A percentile compares a stretch with the other conserved stretches of the same genome.
Evolutionary conservation across 139 green algal species (phyloP).

Genomic region (Eudorina sp.): DNA sequence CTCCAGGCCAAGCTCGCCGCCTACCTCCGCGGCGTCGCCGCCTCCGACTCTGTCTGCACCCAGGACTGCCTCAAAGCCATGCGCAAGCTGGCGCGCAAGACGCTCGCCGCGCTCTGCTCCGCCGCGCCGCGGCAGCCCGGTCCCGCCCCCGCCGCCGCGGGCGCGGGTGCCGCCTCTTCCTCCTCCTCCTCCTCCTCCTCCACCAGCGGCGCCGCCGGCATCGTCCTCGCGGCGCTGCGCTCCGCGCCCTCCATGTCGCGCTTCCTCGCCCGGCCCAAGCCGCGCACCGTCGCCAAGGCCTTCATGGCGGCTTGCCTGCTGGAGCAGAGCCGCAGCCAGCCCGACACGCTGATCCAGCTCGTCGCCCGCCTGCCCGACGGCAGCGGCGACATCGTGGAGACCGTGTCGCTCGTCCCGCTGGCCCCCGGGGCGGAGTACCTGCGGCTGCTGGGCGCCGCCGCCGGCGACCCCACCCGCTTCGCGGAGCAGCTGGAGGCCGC

Average conservation of each 20-base stretch:
- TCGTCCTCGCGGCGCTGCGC: neutral
- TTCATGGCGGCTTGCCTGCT: constrained; percentile 54
- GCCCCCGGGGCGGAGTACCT: constrained; percentile 46
- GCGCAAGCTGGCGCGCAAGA: constrained; percentile 37
- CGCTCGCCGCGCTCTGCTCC: neutral
- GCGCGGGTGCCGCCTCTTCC: neutral
- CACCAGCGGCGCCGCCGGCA: neutral
- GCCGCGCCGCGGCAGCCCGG: neutral
- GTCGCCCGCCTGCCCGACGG: constrained; percentile 21
- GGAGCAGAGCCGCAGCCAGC: constrained; percentile 28
- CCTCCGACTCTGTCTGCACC: constrained; percentile 6
- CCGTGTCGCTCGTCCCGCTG: constrained; percentile 7
- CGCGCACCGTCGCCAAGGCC: constrained; percentile 8
- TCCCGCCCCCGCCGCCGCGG: no score
- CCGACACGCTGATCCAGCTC: constrained; percentile 22
- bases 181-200: neutral
- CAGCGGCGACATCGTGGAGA: constrained; percentile 16
- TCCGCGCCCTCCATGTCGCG: neutral
- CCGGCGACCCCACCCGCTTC: neutral
- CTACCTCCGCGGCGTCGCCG: constrained; percentile 33
- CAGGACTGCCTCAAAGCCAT: constrained; percentile 48
- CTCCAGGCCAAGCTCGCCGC: constrained; percentile 33
- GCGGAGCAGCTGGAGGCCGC: constrained; percentile 48
- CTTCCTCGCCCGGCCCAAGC: neutral
- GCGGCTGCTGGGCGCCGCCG: constrained; percentile 17